Percentiles rank a stretch among this genome's conserved stretches.
Conservation (phyloP, 192 early-diverging fungal genomes). For the Obelidium mucronatum region DNA sequence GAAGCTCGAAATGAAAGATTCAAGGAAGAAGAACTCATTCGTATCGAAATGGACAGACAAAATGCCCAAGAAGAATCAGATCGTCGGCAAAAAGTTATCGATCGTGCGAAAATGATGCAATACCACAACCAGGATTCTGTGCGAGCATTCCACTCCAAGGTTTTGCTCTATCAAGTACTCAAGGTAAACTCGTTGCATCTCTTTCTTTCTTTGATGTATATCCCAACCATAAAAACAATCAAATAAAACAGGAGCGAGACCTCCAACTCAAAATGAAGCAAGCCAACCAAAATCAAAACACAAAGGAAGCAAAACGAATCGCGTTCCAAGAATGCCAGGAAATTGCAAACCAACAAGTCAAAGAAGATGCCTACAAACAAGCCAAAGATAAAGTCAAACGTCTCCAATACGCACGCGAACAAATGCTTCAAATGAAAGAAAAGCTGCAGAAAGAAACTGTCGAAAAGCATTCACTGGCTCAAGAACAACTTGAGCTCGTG, state of each 20-base stretch:
- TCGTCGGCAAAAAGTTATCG: slow-evolving; percentile 44
- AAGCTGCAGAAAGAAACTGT: slow-evolving; percentile 6
- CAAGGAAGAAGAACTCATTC: slow-evolving; percentile 41
- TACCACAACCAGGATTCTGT: slow-evolving; percentile 53
- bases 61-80: slow-evolving; percentile 41
- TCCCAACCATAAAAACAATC: neutral
- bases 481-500: slow-evolving; percentile 6
- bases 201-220: neutral
- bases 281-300: neutral
- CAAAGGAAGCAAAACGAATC: neutral
- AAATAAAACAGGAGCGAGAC: slow-evolving; percentile 45
- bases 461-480: neutral
- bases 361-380: slow-evolving; percentile 22
- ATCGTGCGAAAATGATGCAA: slow-evolving; percentile 50
- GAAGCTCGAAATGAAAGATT: slow-evolving; percentile 33
- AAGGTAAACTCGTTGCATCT: slow-evolving; percentile 17
- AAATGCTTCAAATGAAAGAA: slow-evolving; percentile 14
- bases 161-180: slow-evolving; percentile 45
- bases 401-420: slow-evolving; percentile 10
- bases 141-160: slow-evolving; percentile 50
- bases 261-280: slow-evolving; percentile 47
- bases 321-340: neutral
- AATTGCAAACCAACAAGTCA: slow-evolving; percentile 1
- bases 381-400: slow-evolving; percentile 9
- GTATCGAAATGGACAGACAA: slow-evolving; percentile 37